Evolutionary conservation across 2,329 filamentous ascomycete species (phyloP).

Genomic region (Fusarium sp.): DNA sequence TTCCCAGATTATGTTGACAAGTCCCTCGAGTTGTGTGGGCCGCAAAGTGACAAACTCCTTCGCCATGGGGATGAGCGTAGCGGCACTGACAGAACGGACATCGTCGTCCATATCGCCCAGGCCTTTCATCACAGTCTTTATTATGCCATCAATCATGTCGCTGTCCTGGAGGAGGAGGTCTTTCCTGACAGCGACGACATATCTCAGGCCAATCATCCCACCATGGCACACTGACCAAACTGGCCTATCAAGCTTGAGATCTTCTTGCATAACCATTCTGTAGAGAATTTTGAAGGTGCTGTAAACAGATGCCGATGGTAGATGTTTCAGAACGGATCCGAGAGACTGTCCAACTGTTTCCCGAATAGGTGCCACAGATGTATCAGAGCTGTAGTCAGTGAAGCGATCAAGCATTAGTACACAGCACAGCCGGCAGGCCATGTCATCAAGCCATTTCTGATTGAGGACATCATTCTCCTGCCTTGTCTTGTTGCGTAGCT

Average conservation of each 20-base stretch:
- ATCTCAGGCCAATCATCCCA: conserved; percentile 95
- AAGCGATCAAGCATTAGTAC: conserved; percentile 98
- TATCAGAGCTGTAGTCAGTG: conserved; percentile 97
- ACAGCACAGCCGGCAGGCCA: conserved; percentile 93
- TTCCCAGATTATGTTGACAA: conserved; percentile 97
- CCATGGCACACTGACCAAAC: conserved; percentile 97
- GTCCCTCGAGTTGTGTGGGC: conserved; percentile 76
- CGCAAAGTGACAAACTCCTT: conserved; percentile 92
- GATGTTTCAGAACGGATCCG: conserved; percentile 85
- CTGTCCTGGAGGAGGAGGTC: conserved; percentile 86
- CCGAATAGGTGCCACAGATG: conserved; percentile 92
- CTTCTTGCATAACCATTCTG: conserved; percentile 90
- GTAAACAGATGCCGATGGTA: conserved; percentile 81
- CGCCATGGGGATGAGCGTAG: conserved; percentile 95
- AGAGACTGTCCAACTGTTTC: conserved; percentile 96
- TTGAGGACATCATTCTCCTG: conserved; percentile 83
- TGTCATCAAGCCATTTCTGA: conserved; percentile 87
- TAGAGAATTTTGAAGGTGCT: conserved; percentile 86
- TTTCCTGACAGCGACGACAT: conserved; percentile 93
- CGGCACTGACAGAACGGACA: conserved; percentile 94
- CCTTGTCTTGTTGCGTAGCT: conserved; percentile 73
- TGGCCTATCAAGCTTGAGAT: conserved; percentile 75
- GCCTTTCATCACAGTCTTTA: conserved; percentile 93
- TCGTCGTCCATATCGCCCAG: conserved; percentile 92
- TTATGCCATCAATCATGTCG: conserved; percentile 90